Conservation (phyloP, 768 basidiomycete genomes). For the Amanita exitialis region DNA sequence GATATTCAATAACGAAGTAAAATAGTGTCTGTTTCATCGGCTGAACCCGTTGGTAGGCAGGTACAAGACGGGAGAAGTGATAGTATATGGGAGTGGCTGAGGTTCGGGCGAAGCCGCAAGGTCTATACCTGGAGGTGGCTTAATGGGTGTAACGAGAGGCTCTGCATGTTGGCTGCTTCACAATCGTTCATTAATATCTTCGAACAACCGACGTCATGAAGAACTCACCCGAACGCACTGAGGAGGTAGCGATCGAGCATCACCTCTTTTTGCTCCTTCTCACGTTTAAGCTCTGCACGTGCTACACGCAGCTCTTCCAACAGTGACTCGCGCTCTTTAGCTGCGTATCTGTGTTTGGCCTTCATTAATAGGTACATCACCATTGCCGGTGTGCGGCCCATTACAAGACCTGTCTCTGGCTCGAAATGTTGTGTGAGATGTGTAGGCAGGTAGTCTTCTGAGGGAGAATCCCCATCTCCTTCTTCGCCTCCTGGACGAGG, state of each 20-base stretch:
- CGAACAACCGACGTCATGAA: background rate
- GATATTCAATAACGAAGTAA: background rate
- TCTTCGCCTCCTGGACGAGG: constrained; percentile 19
- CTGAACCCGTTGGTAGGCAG: constrained; percentile 5
- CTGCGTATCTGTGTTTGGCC: constrained; percentile 64
- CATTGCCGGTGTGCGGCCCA: constrained; percentile 60
- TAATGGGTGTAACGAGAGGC: constrained; percentile 13
- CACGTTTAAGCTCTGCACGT: constrained; percentile 39
- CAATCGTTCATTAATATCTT: background rate
- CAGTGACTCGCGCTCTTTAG: constrained; percentile 58
- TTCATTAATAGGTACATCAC: constrained; percentile 67
- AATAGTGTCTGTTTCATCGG: background rate
- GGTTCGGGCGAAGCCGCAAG: constrained; percentile 3
- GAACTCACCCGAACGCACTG: constrained; percentile 39
- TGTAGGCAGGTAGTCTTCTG: constrained; percentile 40
- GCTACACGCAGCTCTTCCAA: constrained; percentile 52
- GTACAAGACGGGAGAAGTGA: background rate
- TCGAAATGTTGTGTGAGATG: constrained; percentile 42
- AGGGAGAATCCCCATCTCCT: constrained; percentile 25
- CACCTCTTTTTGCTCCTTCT: constrained; percentile 52
- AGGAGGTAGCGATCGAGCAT: constrained; percentile 45
- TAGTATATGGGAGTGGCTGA: background rate
- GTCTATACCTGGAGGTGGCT: constrained; percentile 9
- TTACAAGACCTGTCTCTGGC: constrained; percentile 49
- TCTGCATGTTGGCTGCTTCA: constrained; percentile 15